Evolutionary conservation across 208 protist genomes (phyloP).

Genomic region (Trypanosoma avium): DNA sequence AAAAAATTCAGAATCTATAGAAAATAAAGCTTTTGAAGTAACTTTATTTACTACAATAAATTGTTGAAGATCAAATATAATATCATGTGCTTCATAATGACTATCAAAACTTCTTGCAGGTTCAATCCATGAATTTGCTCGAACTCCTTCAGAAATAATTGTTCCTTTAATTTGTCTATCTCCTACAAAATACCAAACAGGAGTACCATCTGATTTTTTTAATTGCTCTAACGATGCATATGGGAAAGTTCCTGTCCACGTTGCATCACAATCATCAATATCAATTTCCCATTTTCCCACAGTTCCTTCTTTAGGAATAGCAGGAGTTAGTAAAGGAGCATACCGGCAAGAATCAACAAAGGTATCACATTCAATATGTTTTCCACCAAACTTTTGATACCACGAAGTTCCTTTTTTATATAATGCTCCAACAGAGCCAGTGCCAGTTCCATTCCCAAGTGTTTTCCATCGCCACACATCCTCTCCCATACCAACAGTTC

Average conservation of each 20-base stretch:
- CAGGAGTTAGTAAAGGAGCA: conserved; percentile 77
- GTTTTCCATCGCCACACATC: conserved; percentile 72
- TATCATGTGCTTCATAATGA: conserved; percentile 46
- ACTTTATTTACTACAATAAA: conserved; percentile 51
- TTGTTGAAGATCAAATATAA: conserved; percentile 63
- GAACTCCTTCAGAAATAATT: conserved; percentile 70
- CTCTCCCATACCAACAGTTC: conserved; percentile 49
- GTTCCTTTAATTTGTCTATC: conserved; percentile 54
- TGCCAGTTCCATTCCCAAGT: conserved; percentile 41
- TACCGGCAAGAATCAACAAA: conserved; percentile 75
- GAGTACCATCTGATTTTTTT: conserved; percentile 32
- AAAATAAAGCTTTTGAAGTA: conserved; percentile 28
- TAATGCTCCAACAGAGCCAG: conserved; percentile 51
- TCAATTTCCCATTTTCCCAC: conserved; percentile 58
- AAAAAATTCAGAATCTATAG: conserved; percentile 78
- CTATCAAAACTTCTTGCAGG: conserved; percentile 45
- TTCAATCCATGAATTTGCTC: conserved; percentile 59
- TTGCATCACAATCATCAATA: conserved; percentile 79
- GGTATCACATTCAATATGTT: conserved; percentile 74
- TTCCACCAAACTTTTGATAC: conserved; percentile 90
- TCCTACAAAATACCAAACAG: conserved; percentile 56
- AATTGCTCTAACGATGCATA: conserved; percentile 46
- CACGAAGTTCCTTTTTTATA: conserved; percentile 65
- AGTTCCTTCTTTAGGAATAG: conserved; percentile 32
- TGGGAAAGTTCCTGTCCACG: conserved; percentile 75